Evolutionary conservation across 106 monocot genomes (phyloP), one percentile per base, ranked within the genome.

Genomic region (Dactylorhiza incarnata): DNA sequence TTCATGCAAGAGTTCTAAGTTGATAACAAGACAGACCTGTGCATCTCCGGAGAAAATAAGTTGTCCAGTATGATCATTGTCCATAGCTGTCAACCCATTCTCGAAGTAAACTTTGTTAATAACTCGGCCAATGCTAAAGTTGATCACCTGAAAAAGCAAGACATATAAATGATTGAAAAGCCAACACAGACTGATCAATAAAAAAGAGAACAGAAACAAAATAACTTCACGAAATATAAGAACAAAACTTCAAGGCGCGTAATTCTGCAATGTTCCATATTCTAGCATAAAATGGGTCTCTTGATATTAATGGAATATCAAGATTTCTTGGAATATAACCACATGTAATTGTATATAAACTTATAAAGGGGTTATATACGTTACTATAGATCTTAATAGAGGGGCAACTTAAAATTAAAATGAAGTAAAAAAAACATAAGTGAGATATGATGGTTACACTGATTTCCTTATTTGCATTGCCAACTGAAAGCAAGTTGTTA

Each of bases 11-110:
- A 51, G 22, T 26, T 2, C 51, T 22, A 46, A 71, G 53, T 79
- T 74, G n/a, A 70, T 20, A 65, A 61, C 49, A 67, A 80, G 46
- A 15, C 66, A 66, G 51, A 96, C 96, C 90, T 93, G 93, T 72
- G 83, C 82, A 80, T 96, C 96, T 45, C 96, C 96, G 68, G 84
- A 85, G 80, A 96, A 96, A 72, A 91, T 82, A 76, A 91, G 81
- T 80, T 93, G 90, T 16, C 96, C 96, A 61, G 93, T 93, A 72
- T 96, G 96, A 85, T 90, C 96, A 91, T 87, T 87, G 49, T 96
- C 96, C 83, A 96, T 83, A 48, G 96, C 96, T 71, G 91, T 93
- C 53, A 96, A 79, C 74, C 83, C 89, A 84, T 83, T 91, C 54
- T 89, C 91, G 72, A 96, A 89, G 16, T 54, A 49, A 76, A 84